Conservation (phyloP, 2,329 filamentous ascomycete genomes). For the Didymella pinodella region DNA sequence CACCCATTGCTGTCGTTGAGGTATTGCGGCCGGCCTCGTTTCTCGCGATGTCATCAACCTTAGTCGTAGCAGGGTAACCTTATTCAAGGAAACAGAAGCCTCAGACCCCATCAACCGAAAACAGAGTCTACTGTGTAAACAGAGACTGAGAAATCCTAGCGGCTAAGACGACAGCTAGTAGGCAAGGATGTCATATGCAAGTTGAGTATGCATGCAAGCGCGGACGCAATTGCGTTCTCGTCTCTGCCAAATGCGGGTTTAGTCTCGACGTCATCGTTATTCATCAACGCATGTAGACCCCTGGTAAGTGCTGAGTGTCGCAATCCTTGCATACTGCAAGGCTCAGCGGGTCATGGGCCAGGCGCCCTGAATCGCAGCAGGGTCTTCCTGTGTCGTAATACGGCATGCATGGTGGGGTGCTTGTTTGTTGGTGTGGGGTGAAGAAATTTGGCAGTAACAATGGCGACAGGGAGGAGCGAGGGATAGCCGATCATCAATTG, state of each 20-base stretch:
- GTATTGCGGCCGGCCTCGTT: conserved; percentile 8
- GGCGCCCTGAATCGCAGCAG: conserved; percentile 4
- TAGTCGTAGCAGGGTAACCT: conserved; percentile 17
- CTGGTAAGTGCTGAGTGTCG: conserved; percentile 20
- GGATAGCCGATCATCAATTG: conserved; percentile 2
- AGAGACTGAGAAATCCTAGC: conserved; percentile 15
- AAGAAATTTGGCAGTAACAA: neutral
- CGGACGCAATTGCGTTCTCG: conserved; percentile 22
- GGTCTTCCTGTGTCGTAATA: conserved; percentile 17
- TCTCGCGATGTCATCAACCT: conserved; percentile 12
- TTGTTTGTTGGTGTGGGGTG: conserved; percentile 22
- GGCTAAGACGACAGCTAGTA: conserved; percentile 25
- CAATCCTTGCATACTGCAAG: conserved; percentile 14
- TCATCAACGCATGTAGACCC: conserved; percentile 22
- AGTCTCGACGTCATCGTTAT: conserved; percentile 47
- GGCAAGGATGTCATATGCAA: conserved; percentile 12
- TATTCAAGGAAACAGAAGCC: conserved; percentile 19
- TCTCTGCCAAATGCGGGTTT: conserved; percentile 21
- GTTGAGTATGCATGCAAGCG: conserved; percentile 27
- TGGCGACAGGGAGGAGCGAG: conserved; percentile 4
- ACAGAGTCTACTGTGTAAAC: conserved; percentile 2
- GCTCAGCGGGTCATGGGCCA: conserved; percentile 6
- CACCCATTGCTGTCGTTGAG: conserved; percentile 20
- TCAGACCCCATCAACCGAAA: conserved; percentile 9
- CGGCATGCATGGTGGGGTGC: conserved; percentile 19